These are phyloP conservation scores for Stevia rebaudiana DNA, from an alignment of 140 eudicot genomes.

Conservation along the genomic window DNA sequence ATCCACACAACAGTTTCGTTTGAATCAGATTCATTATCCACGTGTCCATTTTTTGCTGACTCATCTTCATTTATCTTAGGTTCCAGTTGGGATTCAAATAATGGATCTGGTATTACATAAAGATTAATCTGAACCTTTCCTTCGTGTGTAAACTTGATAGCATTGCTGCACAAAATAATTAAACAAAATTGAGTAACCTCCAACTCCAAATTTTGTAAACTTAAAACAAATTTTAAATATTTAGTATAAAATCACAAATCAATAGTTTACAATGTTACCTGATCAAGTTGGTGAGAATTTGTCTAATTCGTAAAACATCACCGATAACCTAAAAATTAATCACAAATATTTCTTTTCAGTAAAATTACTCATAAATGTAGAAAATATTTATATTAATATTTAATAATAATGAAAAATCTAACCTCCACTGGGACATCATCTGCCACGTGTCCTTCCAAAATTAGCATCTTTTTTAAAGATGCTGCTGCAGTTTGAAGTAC, in stretches of 20 bases:
- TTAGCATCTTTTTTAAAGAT: slow-evolving; percentile 65
- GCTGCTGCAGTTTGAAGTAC: slow-evolving; percentile 94
- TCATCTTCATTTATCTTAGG: slow-evolving; percentile 25
- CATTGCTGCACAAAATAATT: slow-evolving; percentile 56
- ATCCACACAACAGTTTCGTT: slow-evolving; percentile 78
- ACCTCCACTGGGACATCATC: slow-evolving; percentile 89
- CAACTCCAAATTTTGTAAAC: neutral
- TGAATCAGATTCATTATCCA: slow-evolving; percentile 30
- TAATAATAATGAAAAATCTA: slow-evolving; percentile 2
- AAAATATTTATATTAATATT: neutral
- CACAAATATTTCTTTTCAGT: slow-evolving; percentile 1
- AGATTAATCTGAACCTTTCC: slow-evolving; percentile 89
- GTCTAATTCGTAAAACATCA: slow-evolving; percentile 87
- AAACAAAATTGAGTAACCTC: neutral
- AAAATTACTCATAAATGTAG: too few relatives aligned
- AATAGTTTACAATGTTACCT: slow-evolving; percentile 42
- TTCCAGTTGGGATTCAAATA: slow-evolving; percentile 30
- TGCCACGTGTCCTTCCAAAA: slow-evolving; percentile 74
- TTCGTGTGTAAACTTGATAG: slow-evolving; percentile 85
- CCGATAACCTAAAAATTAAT: slow-evolving; percentile 66
- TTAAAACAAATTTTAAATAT: neutral
- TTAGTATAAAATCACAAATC: neutral
- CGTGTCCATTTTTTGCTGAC: slow-evolving; percentile 26
- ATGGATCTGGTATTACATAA: slow-evolving; percentile 53
- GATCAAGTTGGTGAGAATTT: slow-evolving; percentile 87